Percentiles rank a stretch among this genome's conserved stretches.
phyloP scores from a whole-genome alignment of 371 early-diverging fungal genomes.

The Smittium culicis region DNA sequence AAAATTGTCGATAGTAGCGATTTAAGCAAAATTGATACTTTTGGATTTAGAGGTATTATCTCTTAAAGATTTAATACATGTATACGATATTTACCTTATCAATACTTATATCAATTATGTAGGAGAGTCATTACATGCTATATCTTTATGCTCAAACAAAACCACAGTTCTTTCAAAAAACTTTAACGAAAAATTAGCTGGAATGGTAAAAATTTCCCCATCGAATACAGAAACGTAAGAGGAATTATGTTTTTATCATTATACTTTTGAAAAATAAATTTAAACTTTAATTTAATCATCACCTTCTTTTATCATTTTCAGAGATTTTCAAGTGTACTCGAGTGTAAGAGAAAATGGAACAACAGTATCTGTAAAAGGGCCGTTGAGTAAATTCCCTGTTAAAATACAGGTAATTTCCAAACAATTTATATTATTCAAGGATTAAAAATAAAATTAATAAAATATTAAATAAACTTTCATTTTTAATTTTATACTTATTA shows the following conservation, averaged over 20 bases:
- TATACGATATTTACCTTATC: background rate
- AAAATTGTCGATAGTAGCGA: background rate
- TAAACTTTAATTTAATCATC: too few species aligned
- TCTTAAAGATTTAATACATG: too few species aligned
- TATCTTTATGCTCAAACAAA: conserved; percentile 7
- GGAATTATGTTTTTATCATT: too few species aligned
- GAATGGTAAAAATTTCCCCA: too few species aligned
- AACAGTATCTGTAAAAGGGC: conserved; percentile 1
- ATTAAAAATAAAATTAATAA: too few species aligned
- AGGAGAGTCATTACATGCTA: conserved; percentile 9
- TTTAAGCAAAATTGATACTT: background rate
- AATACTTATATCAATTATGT: background rate
- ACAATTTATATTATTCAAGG: too few species aligned
- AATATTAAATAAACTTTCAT: too few species aligned
- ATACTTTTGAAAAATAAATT: too few species aligned
- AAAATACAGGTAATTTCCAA: conserved; percentile 8
- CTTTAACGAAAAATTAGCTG: background rate
- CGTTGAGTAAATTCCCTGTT: conserved; percentile 8
- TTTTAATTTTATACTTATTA: too few species aligned
- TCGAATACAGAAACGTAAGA: too few species aligned
- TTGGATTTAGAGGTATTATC: conserved; percentile 12
- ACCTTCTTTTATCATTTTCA: too few species aligned
- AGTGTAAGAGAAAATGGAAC: conserved; percentile 4
- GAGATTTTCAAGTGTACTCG: too few species aligned
- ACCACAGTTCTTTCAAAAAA: conserved; percentile 8